Percentiles rank a stretch among this genome's conserved stretches.
These are phyloP conservation scores for Plasmodium ovale DNA, from an alignment of 169 alveolate species.

Conservation along the genomic window DNA sequence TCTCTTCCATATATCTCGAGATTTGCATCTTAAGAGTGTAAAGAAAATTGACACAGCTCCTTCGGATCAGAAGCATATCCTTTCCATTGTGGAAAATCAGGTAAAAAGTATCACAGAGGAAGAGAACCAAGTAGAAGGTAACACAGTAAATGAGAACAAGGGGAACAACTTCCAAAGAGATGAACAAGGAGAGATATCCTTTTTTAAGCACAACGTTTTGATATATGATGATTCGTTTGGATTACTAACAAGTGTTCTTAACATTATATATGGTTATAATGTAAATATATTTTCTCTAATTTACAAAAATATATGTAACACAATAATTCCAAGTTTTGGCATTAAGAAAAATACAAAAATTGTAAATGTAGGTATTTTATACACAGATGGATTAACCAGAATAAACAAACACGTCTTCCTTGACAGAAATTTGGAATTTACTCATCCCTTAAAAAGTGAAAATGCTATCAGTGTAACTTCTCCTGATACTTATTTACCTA, in stretches of 20 bases:
- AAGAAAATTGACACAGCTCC: neutral
- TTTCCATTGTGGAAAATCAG: neutral
- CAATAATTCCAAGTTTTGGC: conserved; percentile 56
- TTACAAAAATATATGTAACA: conserved; percentile 34
- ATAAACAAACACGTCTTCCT: neutral
- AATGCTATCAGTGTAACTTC: too few relatives aligned
- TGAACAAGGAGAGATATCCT: neutral
- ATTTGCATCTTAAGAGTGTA: neutral
- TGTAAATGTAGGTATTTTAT: conserved; percentile 15
- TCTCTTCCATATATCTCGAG: conserved; percentile 40
- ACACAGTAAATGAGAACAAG: neutral
- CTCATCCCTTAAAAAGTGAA: neutral
- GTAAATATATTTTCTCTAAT: conserved; percentile 55
- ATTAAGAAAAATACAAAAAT: conserved; percentile 27
- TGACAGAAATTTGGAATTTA: neutral
- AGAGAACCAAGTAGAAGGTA: neutral
- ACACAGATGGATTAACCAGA: neutral
- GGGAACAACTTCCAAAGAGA: too few relatives aligned
- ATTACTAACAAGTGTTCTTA: conserved; percentile 24
- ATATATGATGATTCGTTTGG: conserved; percentile 68
- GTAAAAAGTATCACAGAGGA: neutral
- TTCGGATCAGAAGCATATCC: neutral
- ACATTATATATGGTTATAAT: conserved; percentile 19
- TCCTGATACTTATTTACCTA: neutral
- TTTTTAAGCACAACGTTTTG: conserved; percentile 18